A percentile compares a stretch with the other conserved stretches of the same genome.
Conservation (phyloP, 2,329 filamentous ascomycete genomes). For the Immersiporthe knoxdaviesiana region DNA sequence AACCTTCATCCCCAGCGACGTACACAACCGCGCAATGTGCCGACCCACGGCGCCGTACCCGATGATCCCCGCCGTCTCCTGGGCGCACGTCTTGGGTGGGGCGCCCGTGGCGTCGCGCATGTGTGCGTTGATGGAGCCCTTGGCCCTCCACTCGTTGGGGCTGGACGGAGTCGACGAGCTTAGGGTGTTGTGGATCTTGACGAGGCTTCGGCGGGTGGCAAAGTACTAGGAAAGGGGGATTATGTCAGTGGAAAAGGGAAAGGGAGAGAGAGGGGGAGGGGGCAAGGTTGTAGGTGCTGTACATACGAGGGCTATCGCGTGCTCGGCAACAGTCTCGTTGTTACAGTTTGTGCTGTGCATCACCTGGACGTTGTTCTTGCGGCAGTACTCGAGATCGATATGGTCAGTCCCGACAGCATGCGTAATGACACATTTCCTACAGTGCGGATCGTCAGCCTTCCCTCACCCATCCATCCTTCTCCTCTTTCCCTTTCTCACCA, state of each 20-base stretch:
- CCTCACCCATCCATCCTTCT: neutral
- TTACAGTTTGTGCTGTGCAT: conserved; percentile 32
- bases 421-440: conserved; percentile 34
- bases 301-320: conserved; percentile 31
- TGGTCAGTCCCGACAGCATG: conserved; percentile 34
- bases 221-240: conserved; percentile 28
- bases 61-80: conserved; percentile 26
- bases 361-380: conserved; percentile 31
- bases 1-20: conserved; percentile 34
- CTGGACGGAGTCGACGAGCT: conserved; percentile 14
- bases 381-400: conserved; percentile 33
- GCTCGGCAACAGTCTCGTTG: conserved; percentile 33
- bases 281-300: neutral
- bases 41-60: conserved; percentile 31
- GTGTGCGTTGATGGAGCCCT: conserved; percentile 20
- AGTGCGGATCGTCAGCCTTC: neutral
- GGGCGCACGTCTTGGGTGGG: conserved; percentile 22
- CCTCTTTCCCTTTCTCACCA: neutral
- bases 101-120: conserved; percentile 19
- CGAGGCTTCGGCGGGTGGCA: conserved; percentile 32
- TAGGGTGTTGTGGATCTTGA: conserved; percentile 32
- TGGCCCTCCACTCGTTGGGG: conserved; percentile 29
- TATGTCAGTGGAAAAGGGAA: neutral
- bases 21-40: conserved; percentile 32
- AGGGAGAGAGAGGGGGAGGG: neutral